Base-by-base conservation (phyloP, 176 grass and related monocot genomes). In the Carex myosuroides region DNA sequence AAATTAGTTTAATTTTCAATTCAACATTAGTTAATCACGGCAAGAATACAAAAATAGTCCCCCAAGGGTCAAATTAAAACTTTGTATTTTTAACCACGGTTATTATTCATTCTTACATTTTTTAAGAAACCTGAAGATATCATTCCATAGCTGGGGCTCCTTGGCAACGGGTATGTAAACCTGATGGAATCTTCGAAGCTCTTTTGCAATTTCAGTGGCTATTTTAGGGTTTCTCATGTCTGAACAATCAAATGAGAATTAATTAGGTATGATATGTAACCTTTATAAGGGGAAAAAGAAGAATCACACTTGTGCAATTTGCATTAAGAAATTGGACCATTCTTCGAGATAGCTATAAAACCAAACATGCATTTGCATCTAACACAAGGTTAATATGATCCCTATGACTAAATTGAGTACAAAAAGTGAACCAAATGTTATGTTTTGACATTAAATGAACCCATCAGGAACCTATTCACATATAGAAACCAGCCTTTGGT, bases 141-240 rank as follows among this genome's bases (percentile, higher is more conserved):
- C 96, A 89, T 90, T 89, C 96, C 96, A 99, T 59, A 99, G 53
- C 56, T 99, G 91, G 63, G 93, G 87, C 89, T 94, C 87, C 91
- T 85, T 95, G 37, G 85, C 79, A 85, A 91, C 85, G 21, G 96
- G 91, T 72, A 95, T 93, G 32, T 89, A 76, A 63, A 99, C 52
- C 86, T 90, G 89, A 92, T 99, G 96, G 84, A 98, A 99, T 79
- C 66, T 89, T 11, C 21, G 58, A 72, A 99, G 89, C 78, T 99
- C 83, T 67, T 85, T 95, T 18, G 96, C 96, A 85, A 99, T 99
- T 78, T 90, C 72, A 77, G 86, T 71, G 5, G 96, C 96, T 90
- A 99, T 95, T 99, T 74, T 86, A 85, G 89, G 88, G 59, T 95
- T 88, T 80, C 33, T 86, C 89, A 95, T 99, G 77, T 99, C 96